Evolutionary conservation across 352 stramenopile species (phyloP).

Genomic region (Globisporangium radiosum): DNA sequence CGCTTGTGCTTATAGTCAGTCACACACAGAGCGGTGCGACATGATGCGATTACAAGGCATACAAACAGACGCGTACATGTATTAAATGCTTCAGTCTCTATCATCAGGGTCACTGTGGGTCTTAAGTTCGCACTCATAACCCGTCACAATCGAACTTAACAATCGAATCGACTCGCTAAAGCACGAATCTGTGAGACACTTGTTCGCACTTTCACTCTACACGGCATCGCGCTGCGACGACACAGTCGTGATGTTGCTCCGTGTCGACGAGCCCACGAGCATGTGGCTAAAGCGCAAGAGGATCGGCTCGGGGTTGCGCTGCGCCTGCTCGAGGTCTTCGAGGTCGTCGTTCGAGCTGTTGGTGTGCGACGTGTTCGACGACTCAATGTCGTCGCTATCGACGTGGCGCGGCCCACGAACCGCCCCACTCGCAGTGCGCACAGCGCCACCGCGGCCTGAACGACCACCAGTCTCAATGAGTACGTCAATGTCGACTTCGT

Average conservation of each 20-base stretch:
- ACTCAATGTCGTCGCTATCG: conserved; percentile 14
- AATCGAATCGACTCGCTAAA: no score
- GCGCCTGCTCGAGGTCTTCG: conserved; percentile 38
- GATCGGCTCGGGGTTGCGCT: conserved; percentile 46
- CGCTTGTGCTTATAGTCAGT: no score
- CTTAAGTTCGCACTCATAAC: no score
- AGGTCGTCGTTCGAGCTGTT: conserved; percentile 7
- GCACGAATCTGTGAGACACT: no score
- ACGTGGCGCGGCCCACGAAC: neutral
- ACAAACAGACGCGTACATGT: no score
- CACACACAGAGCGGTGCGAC: no score
- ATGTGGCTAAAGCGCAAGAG: conserved; percentile 38
- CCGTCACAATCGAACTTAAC: no score
- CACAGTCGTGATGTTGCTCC: conserved; percentile 14
- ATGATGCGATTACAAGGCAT: no score
- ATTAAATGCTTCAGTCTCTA: no score
- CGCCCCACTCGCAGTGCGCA: neutral
- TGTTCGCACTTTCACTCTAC: neutral
- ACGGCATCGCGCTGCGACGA: conserved; percentile 8
- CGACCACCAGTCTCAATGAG: conserved; percentile 5
- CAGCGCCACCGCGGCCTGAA: neutral
- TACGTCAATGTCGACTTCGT: conserved; percentile 12
- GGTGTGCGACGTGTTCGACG: conserved; percentile 22
- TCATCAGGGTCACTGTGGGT: no score
- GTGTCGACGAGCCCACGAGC: conserved; percentile 15